phyloP scores from a whole-genome alignment of 2,329 filamentous ascomycete species.

The Penicillium hordei region DNA sequence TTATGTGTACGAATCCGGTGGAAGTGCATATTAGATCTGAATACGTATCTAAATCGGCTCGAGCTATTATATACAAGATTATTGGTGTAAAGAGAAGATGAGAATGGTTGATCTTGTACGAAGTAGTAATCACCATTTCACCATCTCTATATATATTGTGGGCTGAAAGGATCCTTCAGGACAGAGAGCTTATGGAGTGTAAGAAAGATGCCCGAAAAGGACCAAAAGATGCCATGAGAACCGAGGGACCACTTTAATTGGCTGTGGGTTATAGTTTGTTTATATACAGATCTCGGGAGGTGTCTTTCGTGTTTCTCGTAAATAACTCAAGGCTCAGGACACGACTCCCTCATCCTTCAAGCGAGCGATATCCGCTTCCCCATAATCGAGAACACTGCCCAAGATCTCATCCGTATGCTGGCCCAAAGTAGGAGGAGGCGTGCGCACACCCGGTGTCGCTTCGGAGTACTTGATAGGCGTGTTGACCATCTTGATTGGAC shows the following conservation, averaged over 20 bases:
- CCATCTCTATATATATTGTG: neutral
- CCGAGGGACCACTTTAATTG: neutral
- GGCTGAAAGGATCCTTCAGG: neutral
- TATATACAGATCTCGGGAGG: constrained; percentile 8
- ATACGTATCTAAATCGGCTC: neutral
- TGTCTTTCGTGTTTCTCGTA: constrained; percentile 4
- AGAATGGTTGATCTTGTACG: neutral
- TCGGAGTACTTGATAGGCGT: constrained; percentile 93
- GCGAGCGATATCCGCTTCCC: constrained; percentile 57
- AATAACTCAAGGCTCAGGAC: constrained; percentile 38
- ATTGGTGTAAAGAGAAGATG: neutral
- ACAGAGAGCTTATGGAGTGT: neutral
- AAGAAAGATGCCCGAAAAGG: neutral
- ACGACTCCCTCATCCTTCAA: constrained; percentile 69
- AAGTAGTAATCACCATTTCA: neutral
- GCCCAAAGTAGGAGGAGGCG: constrained; percentile 78
- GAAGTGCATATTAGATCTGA: neutral
- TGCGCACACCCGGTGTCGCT: constrained; percentile 72
- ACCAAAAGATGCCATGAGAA: neutral
- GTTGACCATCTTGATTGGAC: constrained; percentile 84
- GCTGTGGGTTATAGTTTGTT: neutral
- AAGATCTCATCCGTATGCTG: constrained; percentile 83
- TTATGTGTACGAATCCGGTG: neutral
- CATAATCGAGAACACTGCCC: constrained; percentile 61
- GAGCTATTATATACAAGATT: neutral